phyloP scores from a whole-genome alignment of 345 rosid species.

The Syzygium aqueum region DNA sequence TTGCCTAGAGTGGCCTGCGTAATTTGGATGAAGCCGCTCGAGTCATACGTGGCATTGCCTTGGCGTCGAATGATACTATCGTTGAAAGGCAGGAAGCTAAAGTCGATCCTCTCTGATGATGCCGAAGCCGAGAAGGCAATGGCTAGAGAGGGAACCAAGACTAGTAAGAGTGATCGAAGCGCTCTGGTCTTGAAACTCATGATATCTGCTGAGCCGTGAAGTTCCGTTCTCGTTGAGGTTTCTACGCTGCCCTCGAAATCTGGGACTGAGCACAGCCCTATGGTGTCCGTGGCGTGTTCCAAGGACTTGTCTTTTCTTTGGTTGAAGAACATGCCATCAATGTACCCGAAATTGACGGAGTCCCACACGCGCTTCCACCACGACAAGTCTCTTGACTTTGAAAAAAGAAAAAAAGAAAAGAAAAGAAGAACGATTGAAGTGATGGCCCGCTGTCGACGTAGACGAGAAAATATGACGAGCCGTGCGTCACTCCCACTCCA shows the following conservation, averaged over 20 bases:
- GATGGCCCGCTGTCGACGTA: no score
- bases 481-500: no score
- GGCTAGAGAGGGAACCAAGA: background rate
- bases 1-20: background rate
- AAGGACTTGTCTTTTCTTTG: no score
- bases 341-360: no score
- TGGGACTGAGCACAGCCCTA: background rate
- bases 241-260: background rate
- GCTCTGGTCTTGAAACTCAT: background rate
- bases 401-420: no score
- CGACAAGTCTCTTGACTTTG: no score
- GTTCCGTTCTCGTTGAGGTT: background rate
- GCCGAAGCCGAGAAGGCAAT: background rate
- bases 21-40: background rate
- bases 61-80: accelerated
- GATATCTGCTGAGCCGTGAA: background rate
- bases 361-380: no score
- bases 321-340: no score
- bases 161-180: accelerated
- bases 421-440: no score
- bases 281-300: no score
- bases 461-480: no score
- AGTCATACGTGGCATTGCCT: background rate
- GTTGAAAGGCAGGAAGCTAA: accelerated
- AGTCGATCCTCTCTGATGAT: accelerated